These are phyloP conservation scores for Solanum pennellii DNA, from an alignment of 257 asterid genomes.

Conservation along the genomic window DNA sequence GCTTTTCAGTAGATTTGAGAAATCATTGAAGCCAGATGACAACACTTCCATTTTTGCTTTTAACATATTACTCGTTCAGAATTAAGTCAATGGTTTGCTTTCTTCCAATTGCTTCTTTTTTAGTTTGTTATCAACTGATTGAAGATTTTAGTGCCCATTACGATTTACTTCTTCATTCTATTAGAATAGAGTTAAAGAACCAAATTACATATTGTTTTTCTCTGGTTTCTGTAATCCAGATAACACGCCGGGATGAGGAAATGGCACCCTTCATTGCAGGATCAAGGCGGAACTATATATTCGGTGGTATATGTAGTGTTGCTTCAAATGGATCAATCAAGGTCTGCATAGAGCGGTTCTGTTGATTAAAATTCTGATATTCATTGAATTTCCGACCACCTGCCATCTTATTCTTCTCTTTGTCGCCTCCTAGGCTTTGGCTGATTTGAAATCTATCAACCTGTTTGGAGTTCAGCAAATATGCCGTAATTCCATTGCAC, in stretches of 20 bases:
- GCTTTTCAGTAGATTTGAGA: not conserved
- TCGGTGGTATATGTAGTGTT: constrained; percentile 82
- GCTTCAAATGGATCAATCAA: constrained; percentile 75
- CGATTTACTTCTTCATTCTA: not conserved
- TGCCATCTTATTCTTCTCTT: not conserved
- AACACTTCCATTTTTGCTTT: not conserved
- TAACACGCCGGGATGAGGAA: constrained; percentile 98
- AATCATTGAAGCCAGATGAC: not conserved
- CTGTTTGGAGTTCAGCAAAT: constrained; percentile 98
- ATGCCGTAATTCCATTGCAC: constrained; percentile 94
- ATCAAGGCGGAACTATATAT: constrained; percentile 80
- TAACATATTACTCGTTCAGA: not conserved
- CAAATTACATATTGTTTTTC: not conserved
- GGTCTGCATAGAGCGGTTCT: constrained; percentile 33
- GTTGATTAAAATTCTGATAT: not conserved
- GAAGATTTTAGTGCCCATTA: not conserved
- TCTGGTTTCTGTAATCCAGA: constrained; percentile 31
- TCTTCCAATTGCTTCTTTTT: not conserved
- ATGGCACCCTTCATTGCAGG: constrained; percentile 81
- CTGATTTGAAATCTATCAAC: constrained; percentile 85
- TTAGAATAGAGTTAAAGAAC: not conserved
- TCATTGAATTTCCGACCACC: not conserved
- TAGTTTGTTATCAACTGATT: not conserved
- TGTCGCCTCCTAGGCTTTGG: constrained; percentile 58
- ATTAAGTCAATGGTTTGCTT: not conserved